Percentiles rank a stretch among this genome's conserved stretches.
Conservation (phyloP, 768 basidiomycete species). For the Crassisporium funariophilum region DNA sequence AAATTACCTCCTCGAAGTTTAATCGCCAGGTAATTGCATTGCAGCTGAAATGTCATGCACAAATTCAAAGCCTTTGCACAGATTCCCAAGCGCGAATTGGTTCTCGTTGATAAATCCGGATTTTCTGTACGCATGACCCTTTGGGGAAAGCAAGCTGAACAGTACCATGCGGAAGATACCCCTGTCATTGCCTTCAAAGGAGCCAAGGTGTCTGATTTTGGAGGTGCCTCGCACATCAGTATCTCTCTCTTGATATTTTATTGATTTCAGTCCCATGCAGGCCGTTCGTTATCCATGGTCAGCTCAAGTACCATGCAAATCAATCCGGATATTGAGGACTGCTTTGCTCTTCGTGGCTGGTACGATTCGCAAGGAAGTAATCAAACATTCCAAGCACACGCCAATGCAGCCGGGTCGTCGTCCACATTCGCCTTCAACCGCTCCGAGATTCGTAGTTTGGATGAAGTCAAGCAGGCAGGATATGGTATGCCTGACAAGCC, state of each 20-base stretch:
- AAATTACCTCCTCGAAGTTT: conserved; percentile 76
- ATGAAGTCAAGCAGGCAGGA: conserved; percentile 77
- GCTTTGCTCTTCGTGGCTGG: conserved; percentile 89
- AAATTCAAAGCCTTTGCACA: conserved; percentile 30
- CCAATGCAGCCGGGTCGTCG: conserved; percentile 44
- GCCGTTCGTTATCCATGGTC: conserved; percentile 83
- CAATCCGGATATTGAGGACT: conserved; percentile 91
- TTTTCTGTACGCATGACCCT: conserved; percentile 83
- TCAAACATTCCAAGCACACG: conserved; percentile 72
- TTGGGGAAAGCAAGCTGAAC: conserved; percentile 96
- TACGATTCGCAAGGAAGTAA: conserved; percentile 72
- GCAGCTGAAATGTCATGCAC: background rate
- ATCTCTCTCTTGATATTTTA: background rate
- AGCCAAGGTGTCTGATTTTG: conserved; percentile 90
- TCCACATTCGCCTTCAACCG: conserved; percentile 58
- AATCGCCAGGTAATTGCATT: conserved; percentile 56
- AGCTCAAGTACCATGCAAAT: conserved; percentile 80
- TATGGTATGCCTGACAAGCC: conserved; percentile 75
- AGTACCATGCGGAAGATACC: conserved; percentile 53
- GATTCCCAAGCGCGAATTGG: conserved; percentile 89
- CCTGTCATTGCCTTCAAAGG: conserved; percentile 93
- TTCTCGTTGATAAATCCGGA: conserved; percentile 81
- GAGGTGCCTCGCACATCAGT: conserved; percentile 47
- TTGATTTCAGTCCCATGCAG: conserved; percentile 36
- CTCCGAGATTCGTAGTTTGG: conserved; percentile 69